Conservation (phyloP, 1,284 basidiomycete species). For the Sporisorium reilianum region DNA sequence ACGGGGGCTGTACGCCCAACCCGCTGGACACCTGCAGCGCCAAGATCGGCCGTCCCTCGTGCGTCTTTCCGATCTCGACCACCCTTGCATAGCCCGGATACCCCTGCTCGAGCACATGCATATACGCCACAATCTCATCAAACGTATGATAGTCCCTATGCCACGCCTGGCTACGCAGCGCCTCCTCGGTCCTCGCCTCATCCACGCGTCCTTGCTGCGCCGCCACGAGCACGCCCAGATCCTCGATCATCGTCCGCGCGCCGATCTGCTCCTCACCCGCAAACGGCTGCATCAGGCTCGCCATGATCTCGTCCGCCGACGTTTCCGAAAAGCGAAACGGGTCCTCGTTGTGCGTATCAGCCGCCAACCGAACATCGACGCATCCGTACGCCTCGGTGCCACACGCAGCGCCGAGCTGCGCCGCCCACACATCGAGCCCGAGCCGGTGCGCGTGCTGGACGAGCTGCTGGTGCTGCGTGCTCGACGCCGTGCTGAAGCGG, state of each 20-base stretch:
- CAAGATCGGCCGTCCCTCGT: constrained; percentile 39
- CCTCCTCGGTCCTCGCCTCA: not conserved
- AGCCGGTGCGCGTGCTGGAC: constrained; percentile 16
- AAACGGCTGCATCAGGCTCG: constrained; percentile 11
- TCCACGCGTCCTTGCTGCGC: constrained; percentile 3
- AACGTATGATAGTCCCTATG: constrained; percentile 33
- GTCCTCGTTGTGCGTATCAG: constrained; percentile 17
- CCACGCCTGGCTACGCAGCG: constrained; percentile 18
- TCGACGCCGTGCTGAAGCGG: constrained; percentile 23
- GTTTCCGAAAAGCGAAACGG: not conserved
- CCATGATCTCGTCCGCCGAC: not conserved
- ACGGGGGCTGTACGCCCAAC: not conserved
- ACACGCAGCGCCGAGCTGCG: constrained; percentile 23
- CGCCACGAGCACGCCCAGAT: constrained; percentile 18
- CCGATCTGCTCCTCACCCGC: not conserved
- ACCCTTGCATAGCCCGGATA: constrained; percentile 32
- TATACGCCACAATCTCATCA: constrained; percentile 33
- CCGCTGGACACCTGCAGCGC: constrained; percentile 26
- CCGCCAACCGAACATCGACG: constrained; percentile 31
- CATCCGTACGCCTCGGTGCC: constrained; percentile 23
- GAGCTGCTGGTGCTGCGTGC: constrained; percentile 10
- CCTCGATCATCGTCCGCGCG: constrained; percentile 12
- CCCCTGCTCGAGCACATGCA: constrained; percentile 15
- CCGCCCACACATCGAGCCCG: constrained; percentile 38
- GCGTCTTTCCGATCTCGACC: constrained; percentile 34